Conservation (phyloP, 192 early-diverging fungal genomes). For the Martensiomyces pterosporus region DNA sequence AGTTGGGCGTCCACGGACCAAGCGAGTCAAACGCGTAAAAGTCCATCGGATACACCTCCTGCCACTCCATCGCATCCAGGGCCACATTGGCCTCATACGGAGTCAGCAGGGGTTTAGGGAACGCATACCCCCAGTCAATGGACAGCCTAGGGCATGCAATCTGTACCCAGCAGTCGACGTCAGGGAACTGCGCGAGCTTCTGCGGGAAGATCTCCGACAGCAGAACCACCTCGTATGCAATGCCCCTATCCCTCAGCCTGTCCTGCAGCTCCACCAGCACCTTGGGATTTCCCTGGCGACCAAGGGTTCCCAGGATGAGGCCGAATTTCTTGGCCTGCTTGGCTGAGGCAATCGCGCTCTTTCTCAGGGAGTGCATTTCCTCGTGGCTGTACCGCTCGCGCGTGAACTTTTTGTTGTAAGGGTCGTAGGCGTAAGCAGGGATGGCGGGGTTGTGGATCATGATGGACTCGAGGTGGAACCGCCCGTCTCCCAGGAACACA, state of each 20-base stretch:
- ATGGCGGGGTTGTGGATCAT: conserved; percentile 96
- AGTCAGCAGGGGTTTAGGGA: conserved; percentile 82
- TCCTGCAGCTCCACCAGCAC: conserved; percentile 80
- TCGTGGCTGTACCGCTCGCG: conserved; percentile 89
- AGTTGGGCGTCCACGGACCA: conserved; percentile 93
- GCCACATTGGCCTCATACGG: conserved; percentile 94
- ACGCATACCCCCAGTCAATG: conserved; percentile 99
- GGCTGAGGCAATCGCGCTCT: conserved; percentile 75
- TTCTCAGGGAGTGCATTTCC: conserved; percentile 85
- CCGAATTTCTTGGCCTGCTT: conserved; percentile 77
- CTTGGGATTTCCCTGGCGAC: conserved; percentile 91
- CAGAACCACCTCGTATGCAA: conserved; percentile 69
- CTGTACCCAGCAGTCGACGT: conserved; percentile 91
- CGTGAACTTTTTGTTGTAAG: conserved; percentile 89
- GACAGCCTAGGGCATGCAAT: conserved; percentile 93
- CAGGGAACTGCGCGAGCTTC: conserved; percentile 83
- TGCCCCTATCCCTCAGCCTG: conserved; percentile 57
- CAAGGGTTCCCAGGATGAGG: conserved; percentile 91
- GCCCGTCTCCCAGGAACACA: conserved; percentile 88
- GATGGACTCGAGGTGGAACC: conserved; percentile 97
- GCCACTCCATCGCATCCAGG: conserved; percentile 73
- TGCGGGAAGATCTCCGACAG: conserved; percentile 94
- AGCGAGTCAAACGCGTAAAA: conserved; percentile 89
- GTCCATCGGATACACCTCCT: conserved; percentile 95
- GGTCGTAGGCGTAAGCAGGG: conserved; percentile 92